phyloP scores from a whole-genome alignment of 2,329 filamentous ascomycete genomes.

The Neurospora sp. region DNA sequence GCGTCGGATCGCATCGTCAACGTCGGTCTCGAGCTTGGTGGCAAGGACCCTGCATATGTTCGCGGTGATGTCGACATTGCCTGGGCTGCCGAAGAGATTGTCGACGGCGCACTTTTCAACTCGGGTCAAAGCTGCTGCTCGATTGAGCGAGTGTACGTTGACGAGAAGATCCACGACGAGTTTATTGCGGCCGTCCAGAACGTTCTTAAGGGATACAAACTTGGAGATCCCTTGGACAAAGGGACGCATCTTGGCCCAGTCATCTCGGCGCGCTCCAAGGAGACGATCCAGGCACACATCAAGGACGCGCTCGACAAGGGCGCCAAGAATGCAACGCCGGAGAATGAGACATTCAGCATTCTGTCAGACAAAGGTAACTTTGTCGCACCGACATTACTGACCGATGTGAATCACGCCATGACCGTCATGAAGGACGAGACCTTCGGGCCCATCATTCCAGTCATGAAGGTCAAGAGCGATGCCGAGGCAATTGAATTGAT shows the following conservation, averaged over 20 bases:
- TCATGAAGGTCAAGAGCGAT: conserved; percentile 77
- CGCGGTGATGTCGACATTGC: conserved; percentile 74
- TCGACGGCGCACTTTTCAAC: conserved; percentile 95
- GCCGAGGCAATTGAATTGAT: conserved; percentile 74
- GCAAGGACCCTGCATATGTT: conserved; percentile 90
- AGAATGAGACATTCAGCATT: conserved; percentile 65
- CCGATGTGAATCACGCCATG: conserved; percentile 73
- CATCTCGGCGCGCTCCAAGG: conserved; percentile 68
- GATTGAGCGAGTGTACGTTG: conserved; percentile 84
- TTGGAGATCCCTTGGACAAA: conserved; percentile 79
- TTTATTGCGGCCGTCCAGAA: conserved; percentile 73
- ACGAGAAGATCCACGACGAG: conserved; percentile 70
- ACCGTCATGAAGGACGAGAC: conserved; percentile 87
- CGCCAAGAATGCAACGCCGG: conserved; percentile 73
- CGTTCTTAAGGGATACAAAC: conserved; percentile 69
- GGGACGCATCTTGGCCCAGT: conserved; percentile 80
- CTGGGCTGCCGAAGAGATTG: conserved; percentile 90
- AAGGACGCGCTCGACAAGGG: conserved; percentile 75
- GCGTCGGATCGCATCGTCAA: conserved; percentile 75
- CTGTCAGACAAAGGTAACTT: conserved; percentile 76
- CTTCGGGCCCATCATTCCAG: conserved; percentile 84
- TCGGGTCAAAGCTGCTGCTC: conserved; percentile 97
- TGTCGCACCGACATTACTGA: conserved; percentile 75
- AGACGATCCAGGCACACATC: conserved; percentile 68
- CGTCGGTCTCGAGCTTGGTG: conserved; percentile 84